Percentiles rank a stretch among this genome's conserved stretches.
These are phyloP conservation scores for Sclerotinia glacialis DNA, from an alignment of 2,329 filamentous ascomycete species.

Conservation along the genomic window DNA sequence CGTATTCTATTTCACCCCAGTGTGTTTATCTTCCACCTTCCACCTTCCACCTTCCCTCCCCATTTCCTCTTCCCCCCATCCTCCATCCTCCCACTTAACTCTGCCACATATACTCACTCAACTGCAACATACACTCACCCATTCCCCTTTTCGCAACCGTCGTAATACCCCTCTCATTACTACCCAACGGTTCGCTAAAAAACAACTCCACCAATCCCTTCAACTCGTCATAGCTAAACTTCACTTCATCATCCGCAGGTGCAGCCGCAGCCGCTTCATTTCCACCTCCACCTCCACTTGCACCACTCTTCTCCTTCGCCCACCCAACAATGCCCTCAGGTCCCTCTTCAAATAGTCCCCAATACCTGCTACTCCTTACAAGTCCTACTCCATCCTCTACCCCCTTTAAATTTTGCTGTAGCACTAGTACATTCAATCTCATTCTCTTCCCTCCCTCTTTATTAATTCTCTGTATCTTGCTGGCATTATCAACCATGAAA, in stretches of 20 bases:
- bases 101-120: conserved; percentile 73
- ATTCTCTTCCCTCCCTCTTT: conserved; percentile 77
- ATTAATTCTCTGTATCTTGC: conserved; percentile 79
- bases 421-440: conserved; percentile 88
- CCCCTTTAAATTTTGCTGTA: conserved; percentile 96
- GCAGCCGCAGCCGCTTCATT: conserved; percentile 40
- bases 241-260: conserved; percentile 40
- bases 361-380: conserved; percentile 63
- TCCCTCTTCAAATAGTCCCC: conserved; percentile 63
- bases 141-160: conserved; percentile 65
- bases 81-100: conserved; percentile 26
- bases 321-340: conserved; percentile 62
- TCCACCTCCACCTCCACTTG: conserved; percentile 47
- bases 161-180: conserved; percentile 65
- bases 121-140: conserved; percentile 65
- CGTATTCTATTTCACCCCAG: neutral
- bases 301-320: conserved; percentile 45
- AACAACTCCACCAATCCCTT: conserved; percentile 64
- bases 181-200: conserved; percentile 64
- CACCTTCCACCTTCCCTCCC: neutral
- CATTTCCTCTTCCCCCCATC: no score
- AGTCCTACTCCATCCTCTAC: conserved; percentile 71
- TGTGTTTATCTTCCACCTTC: neutral
- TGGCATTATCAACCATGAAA: conserved; percentile 70
- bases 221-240: conserved; percentile 64